These are phyloP conservation scores for Ogataea ganodermae DNA, from an alignment of 805 yeast species.

Conservation along the genomic window DNA sequence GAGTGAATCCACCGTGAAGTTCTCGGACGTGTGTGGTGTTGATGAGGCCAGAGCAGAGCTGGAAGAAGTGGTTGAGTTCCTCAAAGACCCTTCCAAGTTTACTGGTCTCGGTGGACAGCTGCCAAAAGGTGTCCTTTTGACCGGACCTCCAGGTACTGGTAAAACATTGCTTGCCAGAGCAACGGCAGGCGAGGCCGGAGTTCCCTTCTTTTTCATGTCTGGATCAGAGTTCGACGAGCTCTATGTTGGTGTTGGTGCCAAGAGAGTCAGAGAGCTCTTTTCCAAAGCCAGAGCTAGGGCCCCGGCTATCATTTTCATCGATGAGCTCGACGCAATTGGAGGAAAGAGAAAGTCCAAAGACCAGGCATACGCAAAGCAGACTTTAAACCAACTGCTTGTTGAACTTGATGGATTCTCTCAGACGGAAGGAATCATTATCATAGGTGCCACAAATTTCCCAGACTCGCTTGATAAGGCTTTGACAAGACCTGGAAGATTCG, in stretches of 20 bases:
- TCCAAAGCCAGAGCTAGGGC: conserved; percentile 91
- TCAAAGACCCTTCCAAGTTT: conserved; percentile 93
- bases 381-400: conserved; percentile 91
- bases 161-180: conserved; percentile 95
- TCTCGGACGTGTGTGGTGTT: conserved; percentile 93
- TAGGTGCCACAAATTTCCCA: conserved; percentile 98
- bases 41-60: conserved; percentile 98
- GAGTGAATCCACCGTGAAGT: conserved; percentile 59
- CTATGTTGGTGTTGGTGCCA: conserved; percentile 99
- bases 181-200: conserved; percentile 99
- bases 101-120: conserved; percentile 96
- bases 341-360: conserved; percentile 97
- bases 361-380: conserved; percentile 97
- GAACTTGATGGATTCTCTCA: conserved; percentile 96
- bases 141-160: conserved; percentile 99
- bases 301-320: conserved; percentile 96
- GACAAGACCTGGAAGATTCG: conserved; percentile 98
- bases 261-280: conserved; percentile 92
- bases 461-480: conserved; percentile 95
- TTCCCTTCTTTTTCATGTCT: conserved; percentile 97
- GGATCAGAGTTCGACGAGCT: conserved; percentile 98
- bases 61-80: conserved; percentile 96
- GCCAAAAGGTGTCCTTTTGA: conserved; percentile 93
- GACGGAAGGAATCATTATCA: conserved; percentile 88
- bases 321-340: conserved; percentile 98